A percentile compares a stretch with the other conserved stretches of the same genome.
phyloP scores from a whole-genome alignment of 2,329 filamentous ascomycete species.

The Ceratocystis papillata region DNA sequence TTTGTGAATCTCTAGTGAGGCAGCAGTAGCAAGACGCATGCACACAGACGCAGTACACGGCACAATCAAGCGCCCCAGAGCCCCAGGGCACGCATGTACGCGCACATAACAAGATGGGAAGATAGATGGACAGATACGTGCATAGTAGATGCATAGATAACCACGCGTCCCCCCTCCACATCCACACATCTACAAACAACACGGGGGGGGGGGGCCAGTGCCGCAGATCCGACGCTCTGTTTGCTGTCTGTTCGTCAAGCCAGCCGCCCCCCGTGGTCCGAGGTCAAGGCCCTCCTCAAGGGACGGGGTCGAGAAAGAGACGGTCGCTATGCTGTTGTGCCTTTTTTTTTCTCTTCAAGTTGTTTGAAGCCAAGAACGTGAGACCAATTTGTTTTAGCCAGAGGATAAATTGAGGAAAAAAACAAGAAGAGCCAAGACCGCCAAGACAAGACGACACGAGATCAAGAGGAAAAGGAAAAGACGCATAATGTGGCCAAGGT shows the following conservation, averaged over 20 bases:
- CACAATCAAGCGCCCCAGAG: not conserved
- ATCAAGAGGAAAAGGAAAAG: constrained; percentile 2
- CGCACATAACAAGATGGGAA: not conserved
- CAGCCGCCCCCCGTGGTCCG: too few species aligned
- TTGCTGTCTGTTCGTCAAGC: too few species aligned
- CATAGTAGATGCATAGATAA: not conserved
- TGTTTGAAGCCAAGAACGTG: too few species aligned
- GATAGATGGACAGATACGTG: not conserved
- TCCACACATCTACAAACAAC: not conserved
- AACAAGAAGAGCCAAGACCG: not conserved
- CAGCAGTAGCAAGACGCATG: not conserved
- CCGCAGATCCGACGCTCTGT: not conserved
- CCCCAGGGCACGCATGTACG: not conserved
- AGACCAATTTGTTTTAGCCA: not conserved
- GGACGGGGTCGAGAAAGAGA: too few species aligned
- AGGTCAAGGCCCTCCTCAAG: too few species aligned
- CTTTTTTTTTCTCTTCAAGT: too few species aligned
- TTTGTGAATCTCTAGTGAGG: constrained; percentile 10
- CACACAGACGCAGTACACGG: not conserved
- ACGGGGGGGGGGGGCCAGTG: not conserved
- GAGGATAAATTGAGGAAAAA: not conserved
- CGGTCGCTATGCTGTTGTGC: too few species aligned
- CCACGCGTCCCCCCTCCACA: not conserved
- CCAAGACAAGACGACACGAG: not conserved
- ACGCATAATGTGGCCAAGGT: constrained; percentile 8